phyloP scores from a whole-genome alignment of 2,329 filamentous ascomycete genomes.

The Colletotrichum tofieldiae region DNA sequence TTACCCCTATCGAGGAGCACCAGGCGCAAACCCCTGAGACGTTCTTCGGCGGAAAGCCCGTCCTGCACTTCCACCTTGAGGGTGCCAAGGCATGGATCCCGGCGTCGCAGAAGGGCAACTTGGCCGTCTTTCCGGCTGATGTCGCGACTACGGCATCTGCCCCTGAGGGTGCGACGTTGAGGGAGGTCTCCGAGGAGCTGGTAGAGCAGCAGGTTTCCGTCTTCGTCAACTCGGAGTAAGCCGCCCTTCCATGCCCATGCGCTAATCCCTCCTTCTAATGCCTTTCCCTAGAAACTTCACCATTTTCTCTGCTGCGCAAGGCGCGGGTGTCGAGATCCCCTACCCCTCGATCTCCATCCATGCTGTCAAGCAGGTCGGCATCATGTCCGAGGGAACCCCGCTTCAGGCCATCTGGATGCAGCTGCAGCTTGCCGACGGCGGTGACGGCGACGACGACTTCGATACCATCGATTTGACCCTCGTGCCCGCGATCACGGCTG shows the following conservation, averaged over 20 bases:
- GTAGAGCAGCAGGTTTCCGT: conserved; percentile 68
- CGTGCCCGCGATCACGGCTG: conserved; percentile 61
- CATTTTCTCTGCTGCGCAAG: conserved; percentile 73
- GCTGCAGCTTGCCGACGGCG: conserved; percentile 74
- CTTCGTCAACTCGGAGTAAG: conserved; percentile 73
- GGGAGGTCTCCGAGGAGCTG: conserved; percentile 54
- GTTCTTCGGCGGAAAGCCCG: conserved; percentile 80
- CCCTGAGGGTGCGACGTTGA: conserved; percentile 53
- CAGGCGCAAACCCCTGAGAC: conserved; percentile 80
- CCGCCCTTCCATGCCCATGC: conserved; percentile 4
- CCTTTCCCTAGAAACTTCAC: conserved; percentile 62
- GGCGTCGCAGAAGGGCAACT: conserved; percentile 66
- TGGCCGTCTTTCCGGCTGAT: conserved; percentile 68
- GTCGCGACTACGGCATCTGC: conserved; percentile 50
- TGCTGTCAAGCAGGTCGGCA: conserved; percentile 75
- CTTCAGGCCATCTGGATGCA: conserved; percentile 76
- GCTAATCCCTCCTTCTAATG: background rate
- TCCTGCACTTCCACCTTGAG: conserved; percentile 76
- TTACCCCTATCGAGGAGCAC: conserved; percentile 77
- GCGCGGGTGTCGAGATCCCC: conserved; percentile 77
- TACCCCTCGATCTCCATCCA: conserved; percentile 84
- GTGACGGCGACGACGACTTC: conserved; percentile 70
- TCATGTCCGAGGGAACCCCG: conserved; percentile 54
- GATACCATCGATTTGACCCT: conserved; percentile 79
- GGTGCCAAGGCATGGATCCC: conserved; percentile 72